A percentile compares a stretch with the other conserved stretches of the same genome.
phyloP scores from a whole-genome alignment of 352 stramenopile species.

The Phytophthora foliorum region DNA sequence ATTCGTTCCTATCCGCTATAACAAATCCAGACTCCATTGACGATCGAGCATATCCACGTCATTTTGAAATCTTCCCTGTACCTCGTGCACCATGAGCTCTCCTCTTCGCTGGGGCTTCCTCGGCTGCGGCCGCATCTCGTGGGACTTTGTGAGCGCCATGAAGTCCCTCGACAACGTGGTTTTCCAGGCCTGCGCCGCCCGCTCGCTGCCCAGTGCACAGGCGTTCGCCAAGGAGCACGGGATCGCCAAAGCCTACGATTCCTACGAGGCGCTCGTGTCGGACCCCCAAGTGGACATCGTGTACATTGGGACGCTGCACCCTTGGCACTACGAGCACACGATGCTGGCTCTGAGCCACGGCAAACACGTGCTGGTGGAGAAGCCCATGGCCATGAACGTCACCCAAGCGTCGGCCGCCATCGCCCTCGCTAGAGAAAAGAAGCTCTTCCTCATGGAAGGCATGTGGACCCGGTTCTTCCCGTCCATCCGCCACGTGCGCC shows the following conservation, averaged over 20 bases:
- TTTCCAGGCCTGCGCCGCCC: slow-evolving; percentile 55
- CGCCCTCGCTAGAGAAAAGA: slow-evolving; percentile 57
- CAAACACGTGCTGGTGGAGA: slow-evolving; percentile 93
- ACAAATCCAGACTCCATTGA: background rate
- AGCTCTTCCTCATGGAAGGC: slow-evolving; percentile 84
- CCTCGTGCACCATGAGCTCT: slow-evolving; percentile 8
- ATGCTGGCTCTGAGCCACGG: slow-evolving; percentile 69
- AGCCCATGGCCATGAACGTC: slow-evolving; percentile 87
- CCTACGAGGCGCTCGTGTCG: slow-evolving; percentile 80
- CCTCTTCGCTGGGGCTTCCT: slow-evolving; percentile 58
- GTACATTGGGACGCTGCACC: slow-evolving; percentile 91
- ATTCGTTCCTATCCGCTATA: background rate
- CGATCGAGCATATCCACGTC: background rate
- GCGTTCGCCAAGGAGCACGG: slow-evolving; percentile 44
- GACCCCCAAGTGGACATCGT: slow-evolving; percentile 88
- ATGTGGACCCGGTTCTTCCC: slow-evolving; percentile 93
- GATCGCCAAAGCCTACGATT: slow-evolving; percentile 72
- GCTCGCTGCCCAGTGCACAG: slow-evolving; percentile 48
- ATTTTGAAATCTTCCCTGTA: background rate
- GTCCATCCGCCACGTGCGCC: slow-evolving; percentile 55
- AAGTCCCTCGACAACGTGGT: slow-evolving; percentile 35
- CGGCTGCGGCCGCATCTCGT: slow-evolving; percentile 62
- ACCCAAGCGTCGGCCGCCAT: slow-evolving; percentile 74
- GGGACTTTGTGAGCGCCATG: slow-evolving; percentile 59
- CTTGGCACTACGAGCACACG: slow-evolving; percentile 76